Conservation (phyloP, 2,329 filamentous ascomycete genomes). For the Volutella citrinella region DNA sequence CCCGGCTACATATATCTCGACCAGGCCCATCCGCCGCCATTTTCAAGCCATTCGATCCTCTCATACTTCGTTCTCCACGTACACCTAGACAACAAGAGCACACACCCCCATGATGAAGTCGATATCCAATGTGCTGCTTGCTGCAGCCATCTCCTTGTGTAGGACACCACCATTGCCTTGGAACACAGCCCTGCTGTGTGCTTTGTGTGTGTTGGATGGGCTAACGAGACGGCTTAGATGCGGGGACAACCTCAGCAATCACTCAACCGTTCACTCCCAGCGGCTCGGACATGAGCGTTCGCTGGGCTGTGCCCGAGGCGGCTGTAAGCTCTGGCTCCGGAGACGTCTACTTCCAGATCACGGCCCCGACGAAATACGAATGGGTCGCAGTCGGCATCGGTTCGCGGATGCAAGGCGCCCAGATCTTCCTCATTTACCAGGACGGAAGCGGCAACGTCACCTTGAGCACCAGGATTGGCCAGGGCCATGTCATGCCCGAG, state of each 20-base stretch:
- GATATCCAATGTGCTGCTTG: background rate
- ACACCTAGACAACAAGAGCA: no score
- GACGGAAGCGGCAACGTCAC: constrained; percentile 59
- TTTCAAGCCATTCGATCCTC: no score
- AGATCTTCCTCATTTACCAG: constrained; percentile 63
- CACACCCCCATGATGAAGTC: background rate
- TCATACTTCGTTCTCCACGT: no score
- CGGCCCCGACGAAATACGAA: constrained; percentile 47
- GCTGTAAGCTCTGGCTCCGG: constrained; percentile 47
- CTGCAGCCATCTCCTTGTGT: constrained; percentile 2
- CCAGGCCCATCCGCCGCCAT: no score
- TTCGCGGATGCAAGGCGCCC: constrained; percentile 49
- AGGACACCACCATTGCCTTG: no score
- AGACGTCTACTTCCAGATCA: constrained; percentile 60
- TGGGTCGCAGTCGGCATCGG: constrained; percentile 62
- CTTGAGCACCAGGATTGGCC: constrained; percentile 53
- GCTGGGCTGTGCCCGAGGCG: constrained; percentile 51
- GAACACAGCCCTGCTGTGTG: no score
- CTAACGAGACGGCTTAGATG: no score
- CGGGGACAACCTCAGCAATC: constrained; percentile 18
- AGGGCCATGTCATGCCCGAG: constrained; percentile 45
- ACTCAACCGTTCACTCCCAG: constrained; percentile 40
- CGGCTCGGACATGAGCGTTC: constrained; percentile 47
- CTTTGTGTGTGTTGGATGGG: no score
- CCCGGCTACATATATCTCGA: no score